Conservation (phyloP, 2,329 filamentous ascomycete species). For the Lachnellula occidentalis region DNA sequence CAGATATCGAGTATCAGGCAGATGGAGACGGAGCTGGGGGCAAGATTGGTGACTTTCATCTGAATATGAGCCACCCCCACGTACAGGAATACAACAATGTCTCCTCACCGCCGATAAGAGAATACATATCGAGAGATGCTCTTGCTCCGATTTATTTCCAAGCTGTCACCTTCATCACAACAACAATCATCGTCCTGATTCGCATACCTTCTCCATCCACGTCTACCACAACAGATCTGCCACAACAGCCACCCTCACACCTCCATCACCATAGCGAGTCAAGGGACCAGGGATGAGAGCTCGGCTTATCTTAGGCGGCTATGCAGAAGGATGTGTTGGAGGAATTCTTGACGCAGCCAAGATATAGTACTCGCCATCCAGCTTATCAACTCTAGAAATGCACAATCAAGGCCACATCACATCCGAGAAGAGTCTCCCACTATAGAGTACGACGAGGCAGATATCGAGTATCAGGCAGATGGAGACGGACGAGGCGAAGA, state of each 20-base stretch:
- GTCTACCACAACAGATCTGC: too few relatives aligned
- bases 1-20: slow-evolving; percentile 6
- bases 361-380: too few relatives aligned
- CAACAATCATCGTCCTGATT: neutral
- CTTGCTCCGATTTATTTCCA: neutral
- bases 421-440: slow-evolving; percentile 15
- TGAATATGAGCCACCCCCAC: neutral
- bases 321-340: neutral
- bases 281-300: neutral
- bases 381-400: too few relatives aligned
- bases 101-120: too few relatives aligned
- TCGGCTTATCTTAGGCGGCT: neutral
- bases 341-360: neutral
- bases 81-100: too few relatives aligned
- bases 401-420: slow-evolving; percentile 12
- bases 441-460: slow-evolving; percentile 20
- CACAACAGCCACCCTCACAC: too few relatives aligned
- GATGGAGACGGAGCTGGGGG: too few relatives aligned
- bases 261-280: neutral
- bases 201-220: neutral
- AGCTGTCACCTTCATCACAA: neutral
- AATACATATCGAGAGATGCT: too few relatives aligned
- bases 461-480: slow-evolving; percentile 3
- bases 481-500: too few relatives aligned
- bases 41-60: too few relatives aligned